These are phyloP conservation scores for Aspergillus ostianus DNA, from an alignment of 495 filamentous ascomycete genomes.

Conservation along the genomic window DNA sequence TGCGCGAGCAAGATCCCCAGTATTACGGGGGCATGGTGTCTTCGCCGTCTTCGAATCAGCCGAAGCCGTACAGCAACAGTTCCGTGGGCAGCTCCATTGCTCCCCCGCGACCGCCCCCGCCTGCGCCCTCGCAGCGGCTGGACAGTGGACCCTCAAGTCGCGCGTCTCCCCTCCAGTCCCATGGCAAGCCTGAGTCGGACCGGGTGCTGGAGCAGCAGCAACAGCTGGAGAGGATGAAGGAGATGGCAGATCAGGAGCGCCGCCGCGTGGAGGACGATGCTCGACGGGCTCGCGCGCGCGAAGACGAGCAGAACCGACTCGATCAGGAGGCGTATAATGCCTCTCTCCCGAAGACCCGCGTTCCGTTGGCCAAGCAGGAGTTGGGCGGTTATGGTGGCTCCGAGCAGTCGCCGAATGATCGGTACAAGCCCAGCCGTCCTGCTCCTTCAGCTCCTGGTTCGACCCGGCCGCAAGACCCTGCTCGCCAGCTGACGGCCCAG, in stretches of 20 bases:
- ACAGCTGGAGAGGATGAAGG: slow-evolving; percentile 47
- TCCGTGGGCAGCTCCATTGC: slow-evolving; percentile 67
- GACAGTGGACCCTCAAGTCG: slow-evolving; percentile 38
- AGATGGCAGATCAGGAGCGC: slow-evolving; percentile 49
- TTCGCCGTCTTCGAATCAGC: slow-evolving; percentile 49
- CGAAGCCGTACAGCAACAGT: slow-evolving; percentile 32
- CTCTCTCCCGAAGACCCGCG: slow-evolving; percentile 72
- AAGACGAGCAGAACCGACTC: slow-evolving; percentile 62
- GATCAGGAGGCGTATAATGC: slow-evolving; percentile 85
- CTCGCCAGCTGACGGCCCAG: slow-evolving; percentile 51
- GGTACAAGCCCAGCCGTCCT: slow-evolving; percentile 79
- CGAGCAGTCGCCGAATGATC: slow-evolving; percentile 48
- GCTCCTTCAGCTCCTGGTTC: slow-evolving; percentile 54
- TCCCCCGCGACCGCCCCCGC: slow-evolving; percentile 70
- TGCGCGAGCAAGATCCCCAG: slow-evolving; percentile 77
- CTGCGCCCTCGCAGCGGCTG: slow-evolving; percentile 47
- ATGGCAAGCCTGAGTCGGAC: slow-evolving; percentile 34
- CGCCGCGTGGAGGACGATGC: slow-evolving; percentile 53
- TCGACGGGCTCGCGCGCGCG: slow-evolving; percentile 56
- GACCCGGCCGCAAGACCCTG: slow-evolving; percentile 41
- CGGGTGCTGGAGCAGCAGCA: slow-evolving; percentile 41
- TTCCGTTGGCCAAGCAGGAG: slow-evolving; percentile 84
- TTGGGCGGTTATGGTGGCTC: slow-evolving; percentile 63
- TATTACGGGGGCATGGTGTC: slow-evolving; percentile 70
- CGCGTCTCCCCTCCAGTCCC: slow-evolving; percentile 37